Evolutionary conservation across 2,329 filamentous ascomycete genomes (phyloP), one percentile per base, ranked within the genome.

Genomic region (Sphaceloma murrayae): DNA sequence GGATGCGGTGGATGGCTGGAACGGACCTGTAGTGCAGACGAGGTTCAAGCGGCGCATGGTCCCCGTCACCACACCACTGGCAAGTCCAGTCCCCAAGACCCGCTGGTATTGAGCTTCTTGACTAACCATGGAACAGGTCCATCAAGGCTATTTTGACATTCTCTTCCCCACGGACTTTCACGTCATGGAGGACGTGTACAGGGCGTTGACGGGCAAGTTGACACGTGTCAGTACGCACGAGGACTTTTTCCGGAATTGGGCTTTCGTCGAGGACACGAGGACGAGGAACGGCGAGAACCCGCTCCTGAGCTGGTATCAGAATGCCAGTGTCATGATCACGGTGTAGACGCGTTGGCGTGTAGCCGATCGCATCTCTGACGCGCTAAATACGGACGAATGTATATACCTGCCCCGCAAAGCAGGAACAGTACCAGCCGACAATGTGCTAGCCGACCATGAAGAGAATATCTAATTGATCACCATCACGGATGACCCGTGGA

Each of bases 141-240:
- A 96, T 62, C 93, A 98, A 67, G 93, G 91, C 34, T 96, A 94
- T 65, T 98, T 98, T 60, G 93, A 98, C 61, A 95, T 98, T 56
- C 80, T 98, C 59, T 98, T 98, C 67, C 91, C 91, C 0, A 98
- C 91, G 8, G 83, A 98, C 64, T 98, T 98, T 60, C 73, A 76
- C 50, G 81, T 94, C 53, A 82, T 91, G 64, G 87, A 96, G 64
- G 80, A 86, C 55, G 78, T 96, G 54, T 98, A 98, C 66, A 80
- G 85, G 46, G 86, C 86, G 49, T 78, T 96, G 55, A 98, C 91
- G 0, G 89, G 89, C 22, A 91, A 93, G 60, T 70, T 96, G 55
- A 94, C 88, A 2, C 76, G 82, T 42, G 85, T 94, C 42, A 75
- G 80, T 60, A 78, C 81, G 27, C 91, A 98, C 57, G 86, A 89